Percentiles rank a stretch among this genome's conserved stretches.
Conservation (phyloP, 345 rosid species). For the Populus ilicifolia region DNA sequence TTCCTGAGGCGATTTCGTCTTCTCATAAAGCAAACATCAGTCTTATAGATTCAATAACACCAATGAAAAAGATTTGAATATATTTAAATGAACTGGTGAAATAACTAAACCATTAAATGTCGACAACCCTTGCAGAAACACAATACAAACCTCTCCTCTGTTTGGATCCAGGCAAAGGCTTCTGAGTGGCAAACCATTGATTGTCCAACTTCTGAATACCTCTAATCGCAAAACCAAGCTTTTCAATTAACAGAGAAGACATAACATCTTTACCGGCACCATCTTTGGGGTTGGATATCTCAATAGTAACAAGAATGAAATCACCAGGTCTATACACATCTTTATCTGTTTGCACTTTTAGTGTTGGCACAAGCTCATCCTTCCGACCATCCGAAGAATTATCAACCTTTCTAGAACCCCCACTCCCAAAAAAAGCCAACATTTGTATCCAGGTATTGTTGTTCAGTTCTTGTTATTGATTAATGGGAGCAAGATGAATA, state of each 20-base stretch:
- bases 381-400: slow-evolving; percentile 17
- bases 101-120: not conserved
- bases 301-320: slow-evolving; percentile 56
- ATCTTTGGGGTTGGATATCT: slow-evolving; percentile 43
- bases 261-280: slow-evolving; percentile 16
- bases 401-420: slow-evolving; percentile 28
- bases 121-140: not conserved
- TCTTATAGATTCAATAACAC: not conserved
- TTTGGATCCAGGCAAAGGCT: slow-evolving; percentile 53
- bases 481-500: not conserved
- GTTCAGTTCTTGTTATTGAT: too few species aligned
- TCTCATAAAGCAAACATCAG: not conserved
- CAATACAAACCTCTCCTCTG: slow-evolving; percentile 56
- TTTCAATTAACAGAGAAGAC: slow-evolving; percentile 57
- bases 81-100: not conserved
- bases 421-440: slow-evolving; percentile 43
- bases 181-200: slow-evolving; percentile 80
- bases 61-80: not conserved
- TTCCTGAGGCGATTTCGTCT: too few species aligned
- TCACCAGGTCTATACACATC: slow-evolving; percentile 92
- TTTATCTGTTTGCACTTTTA: slow-evolving; percentile 59
- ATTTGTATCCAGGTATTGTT: slow-evolving; percentile 33
- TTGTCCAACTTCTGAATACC: slow-evolving; percentile 80
- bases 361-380: slow-evolving; percentile 38
- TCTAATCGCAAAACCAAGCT: slow-evolving; percentile 75